These are phyloP conservation scores for Wickerhamomyces silvicola DNA, from an alignment of 805 yeast species.

Conservation along the genomic window DNA sequence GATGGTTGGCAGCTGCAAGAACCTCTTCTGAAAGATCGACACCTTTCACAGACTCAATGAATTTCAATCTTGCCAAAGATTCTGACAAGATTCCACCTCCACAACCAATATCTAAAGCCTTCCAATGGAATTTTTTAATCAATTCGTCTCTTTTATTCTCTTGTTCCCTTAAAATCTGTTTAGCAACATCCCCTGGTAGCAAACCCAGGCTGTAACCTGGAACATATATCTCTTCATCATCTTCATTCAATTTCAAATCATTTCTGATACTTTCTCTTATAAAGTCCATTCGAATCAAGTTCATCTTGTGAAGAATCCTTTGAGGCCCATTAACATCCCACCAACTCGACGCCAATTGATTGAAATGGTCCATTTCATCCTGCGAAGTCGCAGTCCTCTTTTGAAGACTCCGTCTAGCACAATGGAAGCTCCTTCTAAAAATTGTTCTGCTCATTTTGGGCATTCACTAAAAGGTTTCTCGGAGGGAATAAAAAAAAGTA, in stretches of 20 bases:
- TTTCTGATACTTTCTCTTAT: slow-evolving; percentile 52
- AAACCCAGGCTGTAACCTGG: slow-evolving; percentile 73
- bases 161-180: slow-evolving; percentile 43
- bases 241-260: slow-evolving; percentile 13
- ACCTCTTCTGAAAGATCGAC: slow-evolving; percentile 85
- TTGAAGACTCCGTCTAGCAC: background rate
- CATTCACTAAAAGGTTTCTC: too few relatives aligned
- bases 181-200: slow-evolving; percentile 51
- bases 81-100: slow-evolving; percentile 97
- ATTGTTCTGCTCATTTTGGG: too few relatives aligned
- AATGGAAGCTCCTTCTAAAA: background rate
- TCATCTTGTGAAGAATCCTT: slow-evolving; percentile 91
- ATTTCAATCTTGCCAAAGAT: slow-evolving; percentile 70
- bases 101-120: slow-evolving; percentile 86
- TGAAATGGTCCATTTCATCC: slow-evolving; percentile 76
- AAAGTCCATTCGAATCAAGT: slow-evolving; percentile 81
- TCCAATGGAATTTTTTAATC: slow-evolving; percentile 25
- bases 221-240: slow-evolving; percentile 47
- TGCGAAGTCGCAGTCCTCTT: slow-evolving; percentile 35
- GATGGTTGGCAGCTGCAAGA: slow-evolving; percentile 68
- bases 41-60: slow-evolving; percentile 62
- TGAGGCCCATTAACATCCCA: slow-evolving; percentile 96
- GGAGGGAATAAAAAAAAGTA: too few relatives aligned
- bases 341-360: slow-evolving; percentile 90
- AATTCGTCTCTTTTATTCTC: slow-evolving; percentile 37